Base-by-base conservation (phyloP, 495 filamentous ascomycete genomes). In the Sphaerosporella brunnea region DNA sequence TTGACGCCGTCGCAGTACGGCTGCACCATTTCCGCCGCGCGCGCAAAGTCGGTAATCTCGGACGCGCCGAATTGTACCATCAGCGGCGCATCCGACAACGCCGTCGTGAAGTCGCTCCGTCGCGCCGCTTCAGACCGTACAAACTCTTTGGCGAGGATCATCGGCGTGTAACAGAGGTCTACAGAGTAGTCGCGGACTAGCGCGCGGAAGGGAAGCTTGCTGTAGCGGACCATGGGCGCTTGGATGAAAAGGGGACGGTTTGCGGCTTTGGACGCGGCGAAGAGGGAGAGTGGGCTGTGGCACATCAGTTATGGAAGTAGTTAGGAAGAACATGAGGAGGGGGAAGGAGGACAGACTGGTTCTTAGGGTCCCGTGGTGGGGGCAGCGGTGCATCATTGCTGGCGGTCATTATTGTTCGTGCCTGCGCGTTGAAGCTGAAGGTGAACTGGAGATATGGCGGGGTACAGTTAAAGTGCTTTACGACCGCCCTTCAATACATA, bases 91-190 rank as follows among this genome's bases (percentile, higher is more conserved):
- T 62, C 59, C 16, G 39, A 41, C 36, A 46, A 19, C 10, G 60
- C 55, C 16, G 61, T 57, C 15, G 65, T 72, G 66, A 60, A 70
- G 51, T 59, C 68, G 58, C 69, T 73, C 51, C 78, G 71, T 47
- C 77, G 65, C 30, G 77, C 77, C 41, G 69, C 59, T 4, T 55
- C 49, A 53, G 64, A 74, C 20, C 77, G 65, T 56, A 77, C 75
- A 58, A 80, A 81, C 61, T 81, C 77, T 55, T 80, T 80, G 36
- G 77, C 76, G 24, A 81, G 64, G 51, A 80, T 74, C 77, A 81
- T 81, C 32, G 77, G 77, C 4, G 77, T 80, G 67, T 77, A 80
- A 50, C 70, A 71, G 16, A 81, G 58, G 55, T 80, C 77, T 13
- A 73, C 71, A 26, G 68, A 69, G 57, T 76, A 79, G 23, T 70